These are phyloP conservation scores for Heliosperma pusillum DNA, from an alignment of 148 eudicot species.

Conservation along the genomic window DNA sequence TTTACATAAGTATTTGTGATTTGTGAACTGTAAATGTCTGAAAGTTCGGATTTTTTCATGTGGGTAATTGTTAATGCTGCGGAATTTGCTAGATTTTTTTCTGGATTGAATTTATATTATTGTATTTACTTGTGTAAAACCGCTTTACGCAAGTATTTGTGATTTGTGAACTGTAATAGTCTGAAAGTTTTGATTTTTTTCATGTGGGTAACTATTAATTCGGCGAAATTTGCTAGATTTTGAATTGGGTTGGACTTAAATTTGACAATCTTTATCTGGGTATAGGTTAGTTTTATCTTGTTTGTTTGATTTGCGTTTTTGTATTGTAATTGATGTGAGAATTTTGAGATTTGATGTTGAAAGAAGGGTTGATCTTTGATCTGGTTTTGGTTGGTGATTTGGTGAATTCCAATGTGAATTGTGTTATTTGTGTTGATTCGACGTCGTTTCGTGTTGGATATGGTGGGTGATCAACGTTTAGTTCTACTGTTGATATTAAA, in stretches of 20 bases:
- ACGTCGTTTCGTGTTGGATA: slow-evolving; percentile 5
- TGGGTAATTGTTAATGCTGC: neutral
- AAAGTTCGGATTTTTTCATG: neutral
- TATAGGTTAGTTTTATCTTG: neutral
- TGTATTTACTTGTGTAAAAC: too few species aligned
- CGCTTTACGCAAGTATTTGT: neutral
- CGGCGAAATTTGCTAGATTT: neutral
- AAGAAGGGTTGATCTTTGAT: slow-evolving; percentile 1
- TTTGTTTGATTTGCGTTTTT: too few species aligned
- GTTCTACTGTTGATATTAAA: neutral
- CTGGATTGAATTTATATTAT: neutral
- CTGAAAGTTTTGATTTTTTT: neutral
- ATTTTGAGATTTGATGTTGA: neutral
- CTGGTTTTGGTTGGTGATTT: neutral
- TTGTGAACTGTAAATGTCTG: neutral
- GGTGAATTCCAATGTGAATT: neutral
- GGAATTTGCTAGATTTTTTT: neutral
- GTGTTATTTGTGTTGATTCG: neutral
- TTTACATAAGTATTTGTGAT: too few species aligned
- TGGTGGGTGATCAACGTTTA: neutral
- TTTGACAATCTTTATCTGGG: neutral
- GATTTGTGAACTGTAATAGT: neutral
- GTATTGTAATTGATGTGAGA: neutral
- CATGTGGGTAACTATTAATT: neutral
- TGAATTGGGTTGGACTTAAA: neutral